These are phyloP conservation scores for Pestalotiopsis sp. DNA, from an alignment of 2,329 filamentous ascomycete genomes.

Conservation along the genomic window DNA sequence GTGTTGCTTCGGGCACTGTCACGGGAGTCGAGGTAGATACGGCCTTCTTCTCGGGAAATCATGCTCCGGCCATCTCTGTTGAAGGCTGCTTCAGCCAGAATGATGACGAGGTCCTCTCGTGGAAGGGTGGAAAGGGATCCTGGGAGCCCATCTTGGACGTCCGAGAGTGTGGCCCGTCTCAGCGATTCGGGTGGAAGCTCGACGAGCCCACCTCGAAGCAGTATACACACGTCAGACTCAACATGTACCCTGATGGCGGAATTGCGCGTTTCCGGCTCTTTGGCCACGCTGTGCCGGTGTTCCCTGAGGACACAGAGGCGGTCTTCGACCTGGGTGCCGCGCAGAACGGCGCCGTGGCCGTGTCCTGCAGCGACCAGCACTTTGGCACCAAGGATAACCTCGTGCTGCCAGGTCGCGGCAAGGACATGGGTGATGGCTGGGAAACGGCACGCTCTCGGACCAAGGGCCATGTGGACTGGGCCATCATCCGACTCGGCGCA, in stretches of 20 bases:
- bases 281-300: slow-evolving; percentile 75
- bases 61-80: slow-evolving; percentile 78
- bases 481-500: slow-evolving; percentile 73
- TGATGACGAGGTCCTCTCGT: slow-evolving; percentile 66
- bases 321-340: slow-evolving; percentile 78
- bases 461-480: slow-evolving; percentile 77
- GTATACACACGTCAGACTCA: slow-evolving; percentile 78
- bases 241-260: slow-evolving; percentile 86
- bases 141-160: slow-evolving; percentile 75
- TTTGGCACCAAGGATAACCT: slow-evolving; percentile 83
- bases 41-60: slow-evolving; percentile 80
- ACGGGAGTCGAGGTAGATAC: slow-evolving; percentile 80
- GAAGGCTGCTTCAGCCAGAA: slow-evolving; percentile 71
- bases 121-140: slow-evolving; percentile 58
- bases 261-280: slow-evolving; percentile 81
- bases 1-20: slow-evolving; percentile 71
- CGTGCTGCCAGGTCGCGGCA: slow-evolving; percentile 75
- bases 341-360: slow-evolving; percentile 76
- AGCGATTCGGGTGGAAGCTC: slow-evolving; percentile 75
- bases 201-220: slow-evolving; percentile 60
- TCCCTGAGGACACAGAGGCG: slow-evolving; percentile 65
- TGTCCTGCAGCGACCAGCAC: slow-evolving; percentile 80
- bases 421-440: slow-evolving; percentile 89
- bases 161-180: slow-evolving; percentile 73
- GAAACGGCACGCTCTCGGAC: slow-evolving; percentile 77